Conservation (phyloP, 1,139 yeast species). For the Diutina siamensis region DNA sequence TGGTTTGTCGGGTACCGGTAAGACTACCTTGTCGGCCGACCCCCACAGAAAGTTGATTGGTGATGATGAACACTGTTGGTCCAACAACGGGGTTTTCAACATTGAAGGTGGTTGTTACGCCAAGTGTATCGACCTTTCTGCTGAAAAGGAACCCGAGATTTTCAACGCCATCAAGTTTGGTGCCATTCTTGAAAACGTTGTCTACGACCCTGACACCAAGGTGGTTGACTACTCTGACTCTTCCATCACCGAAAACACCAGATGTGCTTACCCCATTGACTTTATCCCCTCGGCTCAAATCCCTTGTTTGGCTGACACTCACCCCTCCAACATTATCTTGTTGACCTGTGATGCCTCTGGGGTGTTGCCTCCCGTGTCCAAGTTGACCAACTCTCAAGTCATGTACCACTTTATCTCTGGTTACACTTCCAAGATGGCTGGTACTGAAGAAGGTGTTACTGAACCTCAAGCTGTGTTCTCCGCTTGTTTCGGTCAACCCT, state of each 20-base stretch:
- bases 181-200: slow-evolving; percentile 87
- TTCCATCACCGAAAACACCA: slow-evolving; percentile 87
- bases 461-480: slow-evolving; percentile 98
- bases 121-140: slow-evolving; percentile 83
- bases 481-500: slow-evolving; percentile 98
- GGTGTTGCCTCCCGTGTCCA: slow-evolving; percentile 94
- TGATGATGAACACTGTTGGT: slow-evolving; percentile 99
- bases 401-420: slow-evolving; percentile 99
- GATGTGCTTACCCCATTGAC: slow-evolving; percentile 98
- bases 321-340: slow-evolving; percentile 86
- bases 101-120: slow-evolving; percentile 99
- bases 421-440: slow-evolving; percentile 98
- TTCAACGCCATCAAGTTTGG: slow-evolving; percentile 93
- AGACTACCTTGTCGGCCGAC: slow-evolving; percentile 94
- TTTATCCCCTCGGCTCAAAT: slow-evolving; percentile 93
- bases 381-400: slow-evolving; percentile 87
- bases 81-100: slow-evolving; percentile 96
- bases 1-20: slow-evolving; percentile 97
- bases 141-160: slow-evolving; percentile 95
- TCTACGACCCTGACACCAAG: slow-evolving; percentile 69
- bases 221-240: slow-evolving; percentile 78
- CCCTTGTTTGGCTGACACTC: slow-evolving; percentile 83
- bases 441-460: slow-evolving; percentile 97
- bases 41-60: slow-evolving; percentile 91
- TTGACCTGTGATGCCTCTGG: slow-evolving; percentile 98